A percentile compares a stretch with the other conserved stretches of the same genome.
Conservation (phyloP, 148 eudicot species). For the Rhododendron ferrugineum region DNA sequence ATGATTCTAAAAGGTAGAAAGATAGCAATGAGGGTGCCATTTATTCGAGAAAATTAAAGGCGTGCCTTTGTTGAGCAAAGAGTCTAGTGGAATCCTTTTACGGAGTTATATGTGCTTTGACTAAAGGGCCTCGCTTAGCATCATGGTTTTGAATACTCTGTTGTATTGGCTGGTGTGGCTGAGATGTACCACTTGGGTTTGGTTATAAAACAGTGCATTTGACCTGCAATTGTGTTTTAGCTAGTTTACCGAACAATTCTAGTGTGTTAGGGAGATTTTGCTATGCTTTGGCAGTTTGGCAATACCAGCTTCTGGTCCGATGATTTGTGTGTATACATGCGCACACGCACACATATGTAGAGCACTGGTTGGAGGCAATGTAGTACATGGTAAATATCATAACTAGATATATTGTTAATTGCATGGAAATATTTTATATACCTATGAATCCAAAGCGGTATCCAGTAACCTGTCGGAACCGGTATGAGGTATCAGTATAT, state of each 20-base stretch:
- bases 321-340: not conserved
- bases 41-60: not conserved
- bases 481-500: too few species aligned
- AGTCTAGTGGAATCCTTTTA: not conserved
- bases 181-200: not conserved
- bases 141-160: too few species aligned
- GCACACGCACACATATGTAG: too few species aligned
- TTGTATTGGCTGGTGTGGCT: too few species aligned
- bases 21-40: not conserved
- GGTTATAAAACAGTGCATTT: not conserved
- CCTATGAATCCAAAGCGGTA: too few species aligned
- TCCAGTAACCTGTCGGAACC: too few species aligned
- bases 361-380: too few species aligned
- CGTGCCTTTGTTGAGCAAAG: not conserved
- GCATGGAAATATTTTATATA: too few species aligned
- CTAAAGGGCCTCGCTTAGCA: not conserved
- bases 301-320: not conserved
- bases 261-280: not conserved
- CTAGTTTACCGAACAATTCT: not conserved
- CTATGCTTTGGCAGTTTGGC: not conserved
- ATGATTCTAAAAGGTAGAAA: not conserved
- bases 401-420: too few species aligned
- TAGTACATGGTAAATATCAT: too few species aligned
- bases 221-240: not conserved
- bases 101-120: not conserved